These are phyloP conservation scores for Conticribra guillardii DNA, from an alignment of 108 stramenopile genomes.

Conservation along the genomic window DNA sequence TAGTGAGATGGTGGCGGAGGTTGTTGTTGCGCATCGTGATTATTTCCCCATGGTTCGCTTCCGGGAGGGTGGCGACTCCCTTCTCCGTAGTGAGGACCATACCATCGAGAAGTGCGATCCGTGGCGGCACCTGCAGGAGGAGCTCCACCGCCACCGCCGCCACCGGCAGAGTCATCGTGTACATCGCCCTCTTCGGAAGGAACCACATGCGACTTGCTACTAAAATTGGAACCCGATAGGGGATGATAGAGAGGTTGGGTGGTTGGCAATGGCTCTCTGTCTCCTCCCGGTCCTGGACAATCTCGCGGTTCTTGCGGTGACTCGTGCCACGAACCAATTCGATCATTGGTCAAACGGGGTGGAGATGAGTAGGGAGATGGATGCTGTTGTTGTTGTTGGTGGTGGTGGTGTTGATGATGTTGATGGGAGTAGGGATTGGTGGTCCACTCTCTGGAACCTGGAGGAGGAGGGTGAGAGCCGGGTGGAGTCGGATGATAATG, in stretches of 20 bases:
- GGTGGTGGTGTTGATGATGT: neutral
- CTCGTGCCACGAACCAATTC: neutral
- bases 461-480: neutral
- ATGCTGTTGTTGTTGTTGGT: neutral
- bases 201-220: constrained; percentile 16
- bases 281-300: neutral
- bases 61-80: neutral
- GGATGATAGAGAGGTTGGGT: neutral
- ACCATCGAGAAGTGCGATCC: neutral
- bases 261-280: constrained; percentile 4
- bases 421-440: constrained; percentile 1
- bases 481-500: no score
- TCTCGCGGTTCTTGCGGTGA: neutral
- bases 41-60: neutral
- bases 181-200: constrained; percentile 13
- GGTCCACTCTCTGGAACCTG: neutral
- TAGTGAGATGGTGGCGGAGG: no score
- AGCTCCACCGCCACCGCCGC: neutral
- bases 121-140: constrained; percentile 1
- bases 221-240: neutral
- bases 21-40: neutral
- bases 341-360: neutral
- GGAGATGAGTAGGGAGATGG: neutral
- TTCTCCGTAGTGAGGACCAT: neutral
- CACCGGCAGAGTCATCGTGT: neutral